Evolutionary conservation across 2,329 filamentous ascomycete genomes (phyloP), one percentile per base, ranked within the genome.

Genomic region (Pseudocercospora fijiensis): DNA sequence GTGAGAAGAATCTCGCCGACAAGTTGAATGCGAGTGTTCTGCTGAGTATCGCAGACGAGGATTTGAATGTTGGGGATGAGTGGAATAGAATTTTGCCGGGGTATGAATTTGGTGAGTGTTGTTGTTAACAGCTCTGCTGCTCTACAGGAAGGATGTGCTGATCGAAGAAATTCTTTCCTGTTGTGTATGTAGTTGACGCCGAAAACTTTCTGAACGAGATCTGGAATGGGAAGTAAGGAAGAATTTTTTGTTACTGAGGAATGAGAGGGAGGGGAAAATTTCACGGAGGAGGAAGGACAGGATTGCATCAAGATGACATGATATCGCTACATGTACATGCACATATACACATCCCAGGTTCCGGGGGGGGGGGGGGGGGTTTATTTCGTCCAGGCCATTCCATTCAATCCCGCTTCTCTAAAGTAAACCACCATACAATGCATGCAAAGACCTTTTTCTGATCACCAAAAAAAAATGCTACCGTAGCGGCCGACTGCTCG

Each of bases 51-150:
- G 43, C 57, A 13, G 57, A 51, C 18, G 82, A 81, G 1, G 76
- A 75, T 0, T 83, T 79, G 80, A 73, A 78, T 63, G 74, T 79
- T 0, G 76, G 78, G 16, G 76, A 77, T 37, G 79, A 82, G 64
- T 82, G 76, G 74, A 84, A 84, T 64, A 64, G 74, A 57, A 68
- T 80, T 18, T 75, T 81, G 28, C 80, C 81, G 0, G 78, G 1
- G 0, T 26, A 52, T 28, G 24, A 2, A 16, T 52, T 52, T 8
- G 24, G 20, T 24, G 16, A 47, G 41, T 47, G 8, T 13, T 8
- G 30, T 37, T 13, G 30, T 13, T 37, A 13, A 37, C 30, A 7
- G 7, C 13, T 37, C 30, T 37, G 7, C 30, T 13, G 13, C 7
- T 37, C 30, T 37, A 8, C n/a, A n/a, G n/a, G n/a, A n/a, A n/a